These are phyloP conservation scores for Wickerhamiella hasegawae DNA, from an alignment of 805 yeast genomes.

Conservation along the genomic window DNA sequence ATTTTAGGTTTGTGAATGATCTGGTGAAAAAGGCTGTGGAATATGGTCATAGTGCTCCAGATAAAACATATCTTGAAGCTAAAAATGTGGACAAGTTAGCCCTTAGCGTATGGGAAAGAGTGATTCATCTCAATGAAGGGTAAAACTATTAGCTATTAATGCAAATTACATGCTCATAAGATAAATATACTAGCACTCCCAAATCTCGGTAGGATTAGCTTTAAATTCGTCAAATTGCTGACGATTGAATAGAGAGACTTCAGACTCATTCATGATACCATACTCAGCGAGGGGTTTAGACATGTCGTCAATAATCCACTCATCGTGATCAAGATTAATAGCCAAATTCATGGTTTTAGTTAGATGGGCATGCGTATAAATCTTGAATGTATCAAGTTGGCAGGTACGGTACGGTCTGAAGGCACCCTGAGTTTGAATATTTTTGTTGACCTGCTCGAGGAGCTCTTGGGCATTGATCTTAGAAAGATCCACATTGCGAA, in stretches of 20 bases:
- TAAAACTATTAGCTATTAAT: too few relatives aligned
- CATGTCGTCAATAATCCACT: conserved; percentile 42
- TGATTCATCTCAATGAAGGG: not conserved
- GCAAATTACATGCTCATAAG: too few relatives aligned
- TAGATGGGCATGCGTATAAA: conserved; percentile 90
- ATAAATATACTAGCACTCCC: conserved; percentile 33
- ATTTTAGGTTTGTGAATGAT: not conserved
- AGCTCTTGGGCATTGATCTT: conserved; percentile 50
- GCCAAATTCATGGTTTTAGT: conserved; percentile 85
- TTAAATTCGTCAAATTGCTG: conserved; percentile 53
- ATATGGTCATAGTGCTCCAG: not conserved
- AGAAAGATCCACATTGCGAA: conserved; percentile 55
- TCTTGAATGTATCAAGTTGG: conserved; percentile 48
- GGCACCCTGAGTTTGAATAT: conserved; percentile 41
- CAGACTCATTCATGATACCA: conserved; percentile 69
- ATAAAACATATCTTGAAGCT: too few relatives aligned
- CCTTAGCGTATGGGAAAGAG: not conserved
- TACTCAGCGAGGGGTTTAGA: conserved; percentile 32
- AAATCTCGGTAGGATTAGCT: conserved; percentile 76
- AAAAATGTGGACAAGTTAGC: not conserved
- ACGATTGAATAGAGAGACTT: conserved; percentile 63
- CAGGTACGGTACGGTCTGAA: conserved; percentile 74
- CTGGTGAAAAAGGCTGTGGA: not conserved
- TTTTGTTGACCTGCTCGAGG: conserved; percentile 32
- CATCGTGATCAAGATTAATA: conserved; percentile 74